Conservation (phyloP, 768 basidiomycete genomes). For the Lentinula raphanica region DNA sequence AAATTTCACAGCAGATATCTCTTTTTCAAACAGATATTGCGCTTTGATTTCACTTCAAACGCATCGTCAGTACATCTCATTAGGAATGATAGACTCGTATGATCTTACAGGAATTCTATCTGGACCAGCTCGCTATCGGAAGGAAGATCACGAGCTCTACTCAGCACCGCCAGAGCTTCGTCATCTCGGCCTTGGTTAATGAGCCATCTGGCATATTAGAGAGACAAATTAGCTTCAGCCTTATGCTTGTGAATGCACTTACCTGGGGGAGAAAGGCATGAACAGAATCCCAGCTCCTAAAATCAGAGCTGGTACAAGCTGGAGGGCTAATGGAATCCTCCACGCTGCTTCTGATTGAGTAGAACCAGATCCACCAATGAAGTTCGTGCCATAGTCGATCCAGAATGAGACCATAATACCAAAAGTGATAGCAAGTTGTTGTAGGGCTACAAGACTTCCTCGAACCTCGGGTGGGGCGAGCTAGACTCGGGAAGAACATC, state of each 20-base stretch:
- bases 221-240: background rate
- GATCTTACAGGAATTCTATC: conserved; percentile 64
- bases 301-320: conserved; percentile 68
- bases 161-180: conserved; percentile 62
- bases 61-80: background rate
- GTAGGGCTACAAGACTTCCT: conserved; percentile 74
- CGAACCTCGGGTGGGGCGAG: conserved; percentile 79
- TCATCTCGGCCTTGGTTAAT: conserved; percentile 73
- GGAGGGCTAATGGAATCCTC: conserved; percentile 69
- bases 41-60: conserved; percentile 60
- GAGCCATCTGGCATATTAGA: conserved; percentile 53
- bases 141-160: conserved; percentile 50
- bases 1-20: conserved; percentile 49
- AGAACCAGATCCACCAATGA: conserved; percentile 57
- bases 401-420: conserved; percentile 66
- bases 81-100: background rate
- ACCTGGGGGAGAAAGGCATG: conserved; percentile 79
- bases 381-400: conserved; percentile 55
- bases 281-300: conserved; percentile 67
- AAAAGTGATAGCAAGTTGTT: conserved; percentile 79
- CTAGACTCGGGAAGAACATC: conserved; percentile 16
- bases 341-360: conserved; percentile 66
- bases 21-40: conserved; percentile 69
- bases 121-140: conserved; percentile 61
- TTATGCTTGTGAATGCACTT: conserved; percentile 7